Base-by-base conservation (phyloP, 2,329 filamentous ascomycete species). In the Ophiostoma quercus region DNA sequence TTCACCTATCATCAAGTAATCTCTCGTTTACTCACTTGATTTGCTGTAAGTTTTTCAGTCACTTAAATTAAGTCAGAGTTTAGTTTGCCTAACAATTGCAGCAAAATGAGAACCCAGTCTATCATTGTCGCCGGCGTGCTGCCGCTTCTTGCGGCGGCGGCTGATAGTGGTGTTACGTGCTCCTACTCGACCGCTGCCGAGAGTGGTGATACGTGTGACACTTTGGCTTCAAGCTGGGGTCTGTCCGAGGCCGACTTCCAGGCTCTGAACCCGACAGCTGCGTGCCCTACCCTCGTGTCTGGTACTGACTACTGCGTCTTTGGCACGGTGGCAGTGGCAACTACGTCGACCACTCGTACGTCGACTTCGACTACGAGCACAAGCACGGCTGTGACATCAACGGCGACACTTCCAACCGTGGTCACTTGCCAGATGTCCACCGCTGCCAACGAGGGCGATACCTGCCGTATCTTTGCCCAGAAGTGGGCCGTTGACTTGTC, bases 201-300 rank as follows among this genome's bases (percentile, higher is more conserved):
- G n/a, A 57, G 51, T 14, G 51, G 51, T 25, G 51, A 57, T 25
- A 73, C 70, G 2, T 74, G 73, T 65, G 25, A 60, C 16, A 68
- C 60, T 68, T 69, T 74, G 62, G 69, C 73, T 25, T 19, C 29
- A 16, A 39, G n/a, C 19, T 74, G 70, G 73, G 70, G 68, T 8
- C 37, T 72, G 12, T 57, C 69, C 1, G 29, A 70, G 14, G 67
- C 71, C 29, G 65, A 68, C 9, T 70, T 74, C n/a, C 39, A 60
- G n/a, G 47, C 60, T n/a, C 60, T 74, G 41, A 74, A 74, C 69
- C 73, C 73, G 1, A 68, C 67, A 1, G 69, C 68, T 12, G 37
- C 12, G 29, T 74, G 73, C 54, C 70, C 73, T 2, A 19, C 6
- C 4, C 69, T 74, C 12, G 51, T 57, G 51, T 29, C 51, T 11